Evolutionary conservation across 2,329 filamentous ascomycete species (phyloP), one percentile per base, ranked within the genome.

Genomic region (Sclerotinia trifoliorum): DNA sequence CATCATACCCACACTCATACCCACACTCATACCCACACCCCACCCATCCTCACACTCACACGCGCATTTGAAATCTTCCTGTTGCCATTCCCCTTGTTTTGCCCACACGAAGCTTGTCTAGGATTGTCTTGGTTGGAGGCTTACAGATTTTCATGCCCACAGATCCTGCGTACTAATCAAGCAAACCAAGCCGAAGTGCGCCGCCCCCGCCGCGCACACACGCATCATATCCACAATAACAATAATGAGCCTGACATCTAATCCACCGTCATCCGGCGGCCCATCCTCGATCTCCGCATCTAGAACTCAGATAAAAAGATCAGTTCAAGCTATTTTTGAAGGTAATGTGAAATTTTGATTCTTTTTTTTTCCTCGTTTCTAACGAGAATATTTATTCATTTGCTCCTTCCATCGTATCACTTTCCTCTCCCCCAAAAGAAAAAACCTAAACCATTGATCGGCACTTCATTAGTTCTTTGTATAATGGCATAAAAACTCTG

Each of bases 271-370:
- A 21, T 75, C 77, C 70, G 75, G 74, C 39, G 72, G 74, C 19
- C 74, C 74, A 35, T 73, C 75, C 66, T 77, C 77, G 68, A 74
- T 70, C 56, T 72, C 73, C 58, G 71, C 73, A 60, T 70, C 78
- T 64, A 80, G 80, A 70, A 79, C 78, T 69, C 82, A 83, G 73
- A 80, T 87, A 66, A 88, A 88, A 80, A 81, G 86, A 75, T 86
- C 82, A 73, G 84, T 86, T 67, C 85, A 88, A 77, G 82, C 85
- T 70, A 83, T 84, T 49, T 88, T 88, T 80, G 85, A 88, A 79
- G 86, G 86, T 87, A 81, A 74, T 68, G 56, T 39, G 54, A 10
- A 67, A 39, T 46, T 42, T 32, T 29, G 17, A 29, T 32, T 42
- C 24, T 57, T 35, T 17, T 35, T 55, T 65, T 69, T 66, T 68